A percentile compares a stretch with the other conserved stretches of the same genome.
These are phyloP conservation scores for Quaeritorhiza haematococci DNA, from an alignment of 371 early-diverging fungal genomes.

Conservation along the genomic window DNA sequence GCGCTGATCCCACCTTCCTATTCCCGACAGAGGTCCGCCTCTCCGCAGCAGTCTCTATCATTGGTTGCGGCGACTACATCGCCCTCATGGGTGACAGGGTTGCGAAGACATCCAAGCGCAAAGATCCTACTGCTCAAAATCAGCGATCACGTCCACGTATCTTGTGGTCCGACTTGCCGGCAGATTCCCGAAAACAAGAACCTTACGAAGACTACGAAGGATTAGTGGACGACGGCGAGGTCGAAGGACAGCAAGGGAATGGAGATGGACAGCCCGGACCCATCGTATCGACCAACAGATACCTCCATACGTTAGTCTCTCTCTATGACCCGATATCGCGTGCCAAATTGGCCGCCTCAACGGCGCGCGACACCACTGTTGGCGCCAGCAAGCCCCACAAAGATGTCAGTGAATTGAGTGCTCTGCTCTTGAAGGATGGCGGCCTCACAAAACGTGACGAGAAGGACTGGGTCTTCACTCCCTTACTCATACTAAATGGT, in stretches of 20 bases:
- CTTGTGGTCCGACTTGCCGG: no score
- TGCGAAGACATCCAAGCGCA: not conserved
- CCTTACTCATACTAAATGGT: constrained; percentile 12
- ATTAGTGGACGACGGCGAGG: not conserved
- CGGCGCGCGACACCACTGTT: no score
- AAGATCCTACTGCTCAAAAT: no score
- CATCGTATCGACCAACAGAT: not conserved
- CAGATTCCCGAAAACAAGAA: no score
- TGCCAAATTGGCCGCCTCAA: no score
- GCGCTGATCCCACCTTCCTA: not conserved
- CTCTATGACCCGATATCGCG: no score
- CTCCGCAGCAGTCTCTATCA: constrained; percentile 10
- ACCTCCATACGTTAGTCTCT: constrained; percentile 5
- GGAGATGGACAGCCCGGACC: no score
- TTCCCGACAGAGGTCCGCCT: constrained; percentile 11
- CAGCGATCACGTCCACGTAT: no score
- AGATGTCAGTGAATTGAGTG: constrained; percentile 1
- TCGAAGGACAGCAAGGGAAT: not conserved
- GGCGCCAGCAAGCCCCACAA: not conserved
- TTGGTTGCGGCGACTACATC: constrained; percentile 30
- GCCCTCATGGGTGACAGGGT: constrained; percentile 23
- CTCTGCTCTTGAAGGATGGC: not conserved
- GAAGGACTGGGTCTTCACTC: not conserved
- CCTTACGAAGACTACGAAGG: no score
- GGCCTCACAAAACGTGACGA: constrained; percentile 15